Evolutionary conservation across 768 basidiomycete species (phyloP).

Genomic region (Xanthoconium purpureum): DNA sequence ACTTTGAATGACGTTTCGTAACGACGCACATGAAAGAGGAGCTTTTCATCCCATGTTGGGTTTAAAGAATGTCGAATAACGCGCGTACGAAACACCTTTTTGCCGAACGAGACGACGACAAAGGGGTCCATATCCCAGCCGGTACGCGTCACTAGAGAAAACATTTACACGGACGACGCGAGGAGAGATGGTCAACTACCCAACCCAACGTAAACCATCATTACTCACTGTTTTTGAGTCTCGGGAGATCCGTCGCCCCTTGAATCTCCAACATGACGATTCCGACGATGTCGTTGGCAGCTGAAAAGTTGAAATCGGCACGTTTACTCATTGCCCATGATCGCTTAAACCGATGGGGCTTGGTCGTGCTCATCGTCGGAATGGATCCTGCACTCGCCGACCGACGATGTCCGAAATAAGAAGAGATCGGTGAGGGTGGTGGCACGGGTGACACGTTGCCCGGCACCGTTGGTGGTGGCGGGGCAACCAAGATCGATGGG

Average conservation of each 20-base stretch:
- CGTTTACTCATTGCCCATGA: slow-evolving; percentile 39
- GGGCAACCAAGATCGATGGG: slow-evolving; percentile 15
- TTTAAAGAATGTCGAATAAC: slow-evolving; percentile 82
- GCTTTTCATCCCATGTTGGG: slow-evolving; percentile 92
- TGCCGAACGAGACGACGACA: slow-evolving; percentile 92
- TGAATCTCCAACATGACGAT: slow-evolving; percentile 95
- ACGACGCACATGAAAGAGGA: slow-evolving; percentile 89
- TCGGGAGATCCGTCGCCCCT: slow-evolving; percentile 79
- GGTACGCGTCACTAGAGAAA: slow-evolving; percentile 72
- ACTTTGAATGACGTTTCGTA: slow-evolving; percentile 80
- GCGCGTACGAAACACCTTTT: slow-evolving; percentile 93
- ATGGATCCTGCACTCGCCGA: slow-evolving; percentile 32
- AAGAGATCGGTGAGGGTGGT: slow-evolving; percentile 22
- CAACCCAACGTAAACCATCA: background rate
- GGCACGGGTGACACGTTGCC: slow-evolving; percentile 12
- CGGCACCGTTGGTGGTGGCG: slow-evolving; percentile 8
- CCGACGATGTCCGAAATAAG: slow-evolving; percentile 29
- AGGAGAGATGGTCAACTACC: background rate
- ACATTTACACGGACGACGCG: background rate
- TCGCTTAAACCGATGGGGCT: slow-evolving; percentile 37
- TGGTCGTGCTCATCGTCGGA: slow-evolving; percentile 21
- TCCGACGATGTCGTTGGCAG: slow-evolving; percentile 81
- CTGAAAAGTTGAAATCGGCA: slow-evolving; percentile 56
- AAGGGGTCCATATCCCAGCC: slow-evolving; percentile 99
- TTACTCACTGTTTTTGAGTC: slow-evolving; percentile 78